phyloP scores from a whole-genome alignment of 176 grass and related monocot genomes.

The Saccharum officinarum region DNA sequence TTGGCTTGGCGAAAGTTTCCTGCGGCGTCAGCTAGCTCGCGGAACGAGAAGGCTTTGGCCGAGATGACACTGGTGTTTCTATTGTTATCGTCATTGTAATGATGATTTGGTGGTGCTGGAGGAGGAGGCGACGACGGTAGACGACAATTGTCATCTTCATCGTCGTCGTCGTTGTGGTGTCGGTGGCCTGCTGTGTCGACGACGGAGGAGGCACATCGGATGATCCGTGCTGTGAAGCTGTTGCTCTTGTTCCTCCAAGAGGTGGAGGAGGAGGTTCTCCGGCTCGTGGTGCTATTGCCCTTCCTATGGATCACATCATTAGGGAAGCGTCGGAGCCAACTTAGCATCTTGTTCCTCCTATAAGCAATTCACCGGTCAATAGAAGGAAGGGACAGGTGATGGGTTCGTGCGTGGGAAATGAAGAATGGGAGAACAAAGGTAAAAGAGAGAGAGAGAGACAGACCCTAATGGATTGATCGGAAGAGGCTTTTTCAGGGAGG shows the following conservation, averaged over 20 bases:
- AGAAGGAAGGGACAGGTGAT: too few species aligned
- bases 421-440: neutral
- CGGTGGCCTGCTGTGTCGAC: neutral
- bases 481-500: neutral
- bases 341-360: neutral
- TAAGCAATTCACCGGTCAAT: neutral
- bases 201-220: constrained; percentile 4
- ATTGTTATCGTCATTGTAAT: neutral
- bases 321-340: neutral
- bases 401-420: neutral
- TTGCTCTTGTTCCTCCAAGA: constrained; percentile 23
- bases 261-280: constrained; percentile 12
- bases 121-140: neutral
- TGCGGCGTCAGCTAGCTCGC: constrained; percentile 31
- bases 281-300: neutral
- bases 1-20: constrained; percentile 28
- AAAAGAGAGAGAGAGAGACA: too few species aligned
- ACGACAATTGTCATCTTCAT: neutral
- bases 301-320: neutral
- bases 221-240: constrained; percentile 25
- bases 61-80: constrained; percentile 1
- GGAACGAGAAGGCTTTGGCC: constrained; percentile 30
- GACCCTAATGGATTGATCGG: neutral
- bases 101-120: neutral
- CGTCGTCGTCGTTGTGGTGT: neutral